Conservation (phyloP, 192 early-diverging fungal species). For the Entomortierella chlamydospora region DNA sequence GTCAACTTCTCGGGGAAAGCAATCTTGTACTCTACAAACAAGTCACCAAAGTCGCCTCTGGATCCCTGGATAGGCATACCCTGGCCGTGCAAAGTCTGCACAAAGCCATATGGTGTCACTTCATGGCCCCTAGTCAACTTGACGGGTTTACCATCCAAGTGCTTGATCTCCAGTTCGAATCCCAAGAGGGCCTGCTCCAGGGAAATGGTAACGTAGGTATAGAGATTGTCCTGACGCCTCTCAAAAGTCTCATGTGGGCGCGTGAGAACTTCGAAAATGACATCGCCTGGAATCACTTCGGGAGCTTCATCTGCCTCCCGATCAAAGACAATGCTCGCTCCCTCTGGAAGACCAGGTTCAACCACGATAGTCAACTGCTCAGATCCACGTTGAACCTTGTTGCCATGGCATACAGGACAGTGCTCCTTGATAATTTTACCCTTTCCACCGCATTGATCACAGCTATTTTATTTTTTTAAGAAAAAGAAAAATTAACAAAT, state of each 20-base stretch:
- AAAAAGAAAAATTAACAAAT: too few relatives aligned
- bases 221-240: conserved; percentile 80
- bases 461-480: conserved; percentile 51
- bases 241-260: conserved; percentile 79
- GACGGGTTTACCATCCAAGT: conserved; percentile 83
- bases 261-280: conserved; percentile 82
- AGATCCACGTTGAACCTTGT: conserved; percentile 85
- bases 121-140: conserved; percentile 67
- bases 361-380: conserved; percentile 83
- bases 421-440: conserved; percentile 86
- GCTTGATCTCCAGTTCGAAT: conserved; percentile 78
- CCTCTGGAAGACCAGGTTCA: conserved; percentile 88
- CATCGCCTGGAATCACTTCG: conserved; percentile 87
- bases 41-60: conserved; percentile 72
- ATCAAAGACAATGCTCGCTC: conserved; percentile 73
- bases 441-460: conserved; percentile 90
- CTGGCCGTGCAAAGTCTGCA: conserved; percentile 81
- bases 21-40: conserved; percentile 92
- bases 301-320: conserved; percentile 92
- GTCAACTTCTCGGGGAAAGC: conserved; percentile 71
- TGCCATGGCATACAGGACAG: conserved; percentile 87
- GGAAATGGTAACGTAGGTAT: conserved; percentile 80
- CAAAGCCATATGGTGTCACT: conserved; percentile 75
- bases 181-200: conserved; percentile 85
- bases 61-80: conserved; percentile 88